phyloP scores from a whole-genome alignment of 257 asterid species.

The Penstemon newberryi region DNA sequence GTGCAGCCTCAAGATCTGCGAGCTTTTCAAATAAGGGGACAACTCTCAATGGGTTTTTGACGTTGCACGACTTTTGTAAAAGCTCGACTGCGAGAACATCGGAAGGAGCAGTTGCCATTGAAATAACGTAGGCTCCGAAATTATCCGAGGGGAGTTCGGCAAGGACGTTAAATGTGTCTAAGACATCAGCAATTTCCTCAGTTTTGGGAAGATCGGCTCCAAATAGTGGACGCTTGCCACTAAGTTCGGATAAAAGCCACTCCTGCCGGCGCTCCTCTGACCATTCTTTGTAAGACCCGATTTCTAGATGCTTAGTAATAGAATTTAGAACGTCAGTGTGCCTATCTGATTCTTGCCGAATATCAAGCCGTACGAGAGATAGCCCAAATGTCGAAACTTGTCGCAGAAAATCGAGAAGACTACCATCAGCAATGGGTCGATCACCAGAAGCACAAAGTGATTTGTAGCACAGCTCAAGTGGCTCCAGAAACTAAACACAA shows the following conservation, averaged over 20 bases:
- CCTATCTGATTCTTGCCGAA: conserved; percentile 90
- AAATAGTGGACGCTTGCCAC: conserved; percentile 85
- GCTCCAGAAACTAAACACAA: conserved; percentile 70
- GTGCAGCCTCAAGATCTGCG: conserved; percentile 90
- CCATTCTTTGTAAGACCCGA: conserved; percentile 93
- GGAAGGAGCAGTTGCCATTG: conserved; percentile 95
- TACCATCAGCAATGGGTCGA: conserved; percentile 86
- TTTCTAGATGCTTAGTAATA: conserved; percentile 70
- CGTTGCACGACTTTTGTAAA: conserved; percentile 81
- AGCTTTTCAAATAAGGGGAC: conserved; percentile 90
- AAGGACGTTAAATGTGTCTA: conserved; percentile 74
- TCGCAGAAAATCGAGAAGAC: conserved; percentile 91
- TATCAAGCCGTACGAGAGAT: conserved; percentile 85
- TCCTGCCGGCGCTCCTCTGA: conserved; percentile 79
- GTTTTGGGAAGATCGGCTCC: conserved; percentile 90
- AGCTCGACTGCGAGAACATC: conserved; percentile 97
- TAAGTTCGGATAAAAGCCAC: conserved; percentile 88
- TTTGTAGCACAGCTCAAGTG: conserved; percentile 92
- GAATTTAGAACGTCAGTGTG: conserved; percentile 94
- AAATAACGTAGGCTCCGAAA: conserved; percentile 89
- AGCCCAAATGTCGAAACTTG: conserved; percentile 97
- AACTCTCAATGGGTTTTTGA: conserved; percentile 69
- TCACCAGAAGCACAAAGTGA: conserved; percentile 90
- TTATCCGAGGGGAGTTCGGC: conserved; percentile 76
- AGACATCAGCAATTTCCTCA: conserved; percentile 83